These are phyloP conservation scores for Coniochaeta pulveracea DNA, from an alignment of 2,329 filamentous ascomycete genomes.

Conservation along the genomic window DNA sequence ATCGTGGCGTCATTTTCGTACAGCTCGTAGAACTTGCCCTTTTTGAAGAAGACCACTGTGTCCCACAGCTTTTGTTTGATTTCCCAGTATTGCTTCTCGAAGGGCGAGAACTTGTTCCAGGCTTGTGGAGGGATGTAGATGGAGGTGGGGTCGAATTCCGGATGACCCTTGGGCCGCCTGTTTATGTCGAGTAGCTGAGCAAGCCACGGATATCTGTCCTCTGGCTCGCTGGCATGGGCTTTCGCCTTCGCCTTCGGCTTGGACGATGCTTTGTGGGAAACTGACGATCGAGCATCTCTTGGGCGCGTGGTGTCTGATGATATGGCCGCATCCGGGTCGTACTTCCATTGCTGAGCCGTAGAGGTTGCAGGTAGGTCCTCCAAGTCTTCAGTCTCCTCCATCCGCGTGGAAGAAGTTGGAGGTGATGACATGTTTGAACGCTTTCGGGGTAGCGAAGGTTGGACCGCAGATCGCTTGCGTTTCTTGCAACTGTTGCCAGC, in stretches of 20 bases:
- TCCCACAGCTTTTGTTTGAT: slow-evolving; percentile 98
- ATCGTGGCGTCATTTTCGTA: slow-evolving; percentile 97
- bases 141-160: slow-evolving; percentile 83
- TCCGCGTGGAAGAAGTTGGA: slow-evolving; percentile 25
- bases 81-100: slow-evolving; percentile 98
- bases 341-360: slow-evolving; percentile 74
- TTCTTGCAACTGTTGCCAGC: slow-evolving; percentile 55
- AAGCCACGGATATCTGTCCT: slow-evolving; percentile 82
- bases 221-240: slow-evolving; percentile 70
- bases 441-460: slow-evolving; percentile 46
- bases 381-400: slow-evolving; percentile 38
- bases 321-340: slow-evolving; percentile 36
- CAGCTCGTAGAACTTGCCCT: slow-evolving; percentile 97
- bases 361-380: slow-evolving; percentile 50
- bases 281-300: background rate
- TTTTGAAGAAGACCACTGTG: slow-evolving; percentile 98
- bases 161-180: slow-evolving; percentile 62
- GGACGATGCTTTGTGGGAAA: slow-evolving; percentile 15
- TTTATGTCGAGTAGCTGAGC: slow-evolving; percentile 79
- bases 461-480: slow-evolving; percentile 53
- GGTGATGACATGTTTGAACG: slow-evolving; percentile 44
- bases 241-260: slow-evolving; percentile 43
- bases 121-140: slow-evolving; percentile 79
- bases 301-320: slow-evolving; percentile 9
- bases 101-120: slow-evolving; percentile 77